Conservation (phyloP, 257 asterid species). For the Catharanthus roseus region DNA sequence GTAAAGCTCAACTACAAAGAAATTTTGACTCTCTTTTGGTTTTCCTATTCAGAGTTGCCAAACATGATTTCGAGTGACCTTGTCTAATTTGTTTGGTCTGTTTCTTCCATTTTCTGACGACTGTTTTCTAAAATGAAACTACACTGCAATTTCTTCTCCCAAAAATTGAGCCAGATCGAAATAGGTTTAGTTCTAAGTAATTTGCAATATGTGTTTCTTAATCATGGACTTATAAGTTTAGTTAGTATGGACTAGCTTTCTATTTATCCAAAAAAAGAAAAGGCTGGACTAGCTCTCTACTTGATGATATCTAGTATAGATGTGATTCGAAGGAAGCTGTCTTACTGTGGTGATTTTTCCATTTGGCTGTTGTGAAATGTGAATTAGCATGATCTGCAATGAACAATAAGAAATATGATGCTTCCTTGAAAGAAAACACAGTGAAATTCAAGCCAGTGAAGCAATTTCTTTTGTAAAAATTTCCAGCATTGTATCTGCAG, state of each 20-base stretch:
- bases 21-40: constrained; percentile 17
- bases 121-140: background rate
- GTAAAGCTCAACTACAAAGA: constrained; percentile 38
- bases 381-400: background rate
- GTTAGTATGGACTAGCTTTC: background rate
- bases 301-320: background rate
- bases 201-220: background rate
- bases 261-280: too few species aligned
- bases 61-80: background rate
- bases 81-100: background rate
- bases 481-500: background rate
- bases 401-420: background rate
- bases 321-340: background rate
- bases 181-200: background rate
- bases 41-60: background rate
- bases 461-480: background rate
- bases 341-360: background rate
- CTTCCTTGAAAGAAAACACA: background rate
- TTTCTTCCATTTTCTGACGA: background rate
- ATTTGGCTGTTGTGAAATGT: background rate
- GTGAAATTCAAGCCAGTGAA: background rate
- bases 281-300: background rate
- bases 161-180: background rate
- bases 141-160: background rate
- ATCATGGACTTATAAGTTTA: background rate